Conservation (phyloP, 176 grass and related monocot genomes). For the Musa beccarii region DNA sequence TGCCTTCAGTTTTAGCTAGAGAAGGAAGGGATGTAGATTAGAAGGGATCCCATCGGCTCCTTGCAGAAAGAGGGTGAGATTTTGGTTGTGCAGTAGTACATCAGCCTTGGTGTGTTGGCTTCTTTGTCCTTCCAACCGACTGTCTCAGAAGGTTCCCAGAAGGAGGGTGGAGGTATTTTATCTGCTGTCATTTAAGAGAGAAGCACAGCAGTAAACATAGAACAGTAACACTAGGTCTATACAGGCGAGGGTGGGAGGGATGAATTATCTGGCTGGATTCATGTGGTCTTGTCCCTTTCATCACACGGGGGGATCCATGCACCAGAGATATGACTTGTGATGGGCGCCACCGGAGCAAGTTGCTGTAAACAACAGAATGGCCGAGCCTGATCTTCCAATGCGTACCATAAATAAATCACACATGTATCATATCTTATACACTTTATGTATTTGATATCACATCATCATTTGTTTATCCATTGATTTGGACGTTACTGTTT, state of each 20-base stretch:
- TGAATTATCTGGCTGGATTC: slow-evolving; percentile 42
- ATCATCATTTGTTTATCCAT: not conserved
- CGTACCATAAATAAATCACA: not conserved
- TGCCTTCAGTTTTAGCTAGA: too few relatives aligned
- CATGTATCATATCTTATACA: not conserved
- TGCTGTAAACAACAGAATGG: not conserved
- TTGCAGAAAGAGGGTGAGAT: not conserved
- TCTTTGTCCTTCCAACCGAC: not conserved
- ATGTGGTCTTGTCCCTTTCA: slow-evolving; percentile 68
- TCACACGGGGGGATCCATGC: not conserved
- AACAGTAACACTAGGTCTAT: slow-evolving; percentile 27
- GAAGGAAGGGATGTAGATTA: not conserved
- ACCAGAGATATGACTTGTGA: not conserved
- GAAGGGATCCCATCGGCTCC: not conserved
- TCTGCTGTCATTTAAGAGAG: slow-evolving; percentile 18
- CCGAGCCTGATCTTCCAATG: not conserved
- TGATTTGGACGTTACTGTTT: not conserved
- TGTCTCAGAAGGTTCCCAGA: slow-evolving; percentile 7
- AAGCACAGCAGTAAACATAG: slow-evolving; percentile 3
- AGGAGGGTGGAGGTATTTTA: not conserved
- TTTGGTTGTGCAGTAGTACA: not conserved
- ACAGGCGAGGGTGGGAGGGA: not conserved
- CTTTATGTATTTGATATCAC: not conserved
- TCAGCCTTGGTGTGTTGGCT: not conserved
- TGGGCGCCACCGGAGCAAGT: not conserved